These are phyloP conservation scores for Pestalotiopsis sp. DNA, from an alignment of 2,329 filamentous ascomycete genomes.

Conservation along the genomic window DNA sequence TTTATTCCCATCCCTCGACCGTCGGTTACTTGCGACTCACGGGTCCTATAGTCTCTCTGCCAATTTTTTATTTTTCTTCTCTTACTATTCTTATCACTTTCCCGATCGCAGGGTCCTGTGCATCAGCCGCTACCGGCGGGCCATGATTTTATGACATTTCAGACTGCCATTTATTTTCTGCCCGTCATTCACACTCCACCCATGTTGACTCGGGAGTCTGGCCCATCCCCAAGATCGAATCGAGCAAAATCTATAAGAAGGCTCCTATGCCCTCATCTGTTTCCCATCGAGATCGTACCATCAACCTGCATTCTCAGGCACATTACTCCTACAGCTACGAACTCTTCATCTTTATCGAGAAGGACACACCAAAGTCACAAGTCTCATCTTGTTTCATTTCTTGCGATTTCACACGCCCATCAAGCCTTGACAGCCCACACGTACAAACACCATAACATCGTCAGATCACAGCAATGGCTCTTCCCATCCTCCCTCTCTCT, in stretches of 20 bases:
- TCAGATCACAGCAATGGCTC: not conserved
- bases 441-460: not conserved
- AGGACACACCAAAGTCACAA: not conserved
- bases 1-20: not conserved
- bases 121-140: conserved; percentile 11
- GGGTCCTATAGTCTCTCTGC: not conserved
- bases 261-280: conserved; percentile 2
- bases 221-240: not conserved
- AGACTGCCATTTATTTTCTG: not conserved
- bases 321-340: not conserved
- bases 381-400: not conserved
- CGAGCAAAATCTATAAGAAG: conserved; percentile 9
- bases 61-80: not conserved
- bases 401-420: not conserved
- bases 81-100: not conserved
- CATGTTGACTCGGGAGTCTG: not conserved
- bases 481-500: not conserved
- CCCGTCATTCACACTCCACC: not conserved
- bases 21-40: not conserved
- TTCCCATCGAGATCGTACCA: not conserved
- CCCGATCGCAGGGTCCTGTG: conserved; percentile 6
- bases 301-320: not conserved
- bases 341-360: not conserved
- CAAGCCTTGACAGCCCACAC: not conserved
- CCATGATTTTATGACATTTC: conserved; percentile 6